Base-by-base conservation (phyloP, 2,329 filamentous ascomycete genomes). In the Microcyclospora tardicrescens region DNA sequence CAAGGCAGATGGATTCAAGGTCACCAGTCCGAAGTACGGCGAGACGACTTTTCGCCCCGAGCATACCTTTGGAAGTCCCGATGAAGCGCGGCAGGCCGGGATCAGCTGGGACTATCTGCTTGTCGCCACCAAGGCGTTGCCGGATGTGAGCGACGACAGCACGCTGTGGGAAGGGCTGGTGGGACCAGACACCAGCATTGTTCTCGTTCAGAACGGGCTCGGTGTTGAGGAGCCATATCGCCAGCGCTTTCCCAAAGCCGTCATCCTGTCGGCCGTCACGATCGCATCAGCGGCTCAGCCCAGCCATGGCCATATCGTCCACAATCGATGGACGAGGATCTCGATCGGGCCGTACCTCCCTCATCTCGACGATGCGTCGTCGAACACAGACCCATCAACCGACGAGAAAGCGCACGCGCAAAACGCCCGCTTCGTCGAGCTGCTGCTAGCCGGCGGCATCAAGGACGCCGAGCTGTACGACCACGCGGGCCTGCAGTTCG, bases 271-370 rank as follows among this genome's bases (percentile, higher is more conserved):
- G 49, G 79, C 75, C 16, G 79, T 84, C 24, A 84, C 80, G 2
- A 69, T 83, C 43, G 69, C 80, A 27, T 79, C 74, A 46, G 79
- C 77, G 12, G 79, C 78, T 46, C 80, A 84, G 59, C 71, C 69
- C 5, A 60, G 62, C 2, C 75, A 71, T 16, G 80, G 80, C 5
- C 62, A 71, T 0, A 72, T 84, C 40, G 67, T 72, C 34, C 80
- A 84, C 60, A 82, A 83, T 56, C 71, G 79, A 30, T 84, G 80
- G 80, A 84, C 80, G 33, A 64, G 79, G 31, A 77, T 83, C 43
- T 79, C 77, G 51, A 68, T 81, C 37, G 80, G 79, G 0, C 75
- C 79, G 10, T 83, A 79, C 56, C 68, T 69, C 1, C 57, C 72
- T 13, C 70, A 73, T 11, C 54, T 67, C 47, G 53, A 63, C 46